A percentile compares a stretch with the other conserved stretches of the same genome.
Conservation (phyloP, 306 rosid genomes). For the Dryas alaskensis region DNA sequence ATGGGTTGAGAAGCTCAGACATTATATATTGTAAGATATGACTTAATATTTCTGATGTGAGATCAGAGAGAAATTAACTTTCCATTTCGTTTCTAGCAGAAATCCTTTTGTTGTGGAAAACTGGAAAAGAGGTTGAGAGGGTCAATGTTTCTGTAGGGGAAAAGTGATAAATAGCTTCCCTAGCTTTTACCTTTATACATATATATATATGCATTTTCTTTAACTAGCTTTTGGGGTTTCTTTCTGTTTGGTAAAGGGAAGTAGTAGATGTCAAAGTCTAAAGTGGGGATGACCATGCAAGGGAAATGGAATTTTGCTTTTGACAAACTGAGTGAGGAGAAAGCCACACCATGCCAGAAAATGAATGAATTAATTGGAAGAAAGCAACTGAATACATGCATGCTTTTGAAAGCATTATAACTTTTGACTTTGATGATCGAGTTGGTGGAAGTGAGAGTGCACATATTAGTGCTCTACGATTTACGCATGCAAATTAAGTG, state of each 20-base stretch:
- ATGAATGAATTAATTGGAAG: conserved; percentile 12
- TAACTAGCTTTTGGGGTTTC: conserved; percentile 29
- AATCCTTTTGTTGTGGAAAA: conserved; percentile 10
- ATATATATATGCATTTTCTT: conserved; percentile 13
- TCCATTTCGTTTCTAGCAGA: background rate
- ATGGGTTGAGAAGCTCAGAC: too few relatives aligned
- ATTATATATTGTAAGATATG: too few relatives aligned
- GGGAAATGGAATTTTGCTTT: conserved; percentile 27
- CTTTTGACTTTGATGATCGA: conserved; percentile 60
- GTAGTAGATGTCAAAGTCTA: conserved; percentile 33
- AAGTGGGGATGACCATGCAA: conserved; percentile 22
- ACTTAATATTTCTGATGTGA: too few relatives aligned
- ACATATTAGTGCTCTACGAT: conserved; percentile 35
- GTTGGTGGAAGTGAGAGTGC: conserved; percentile 52
- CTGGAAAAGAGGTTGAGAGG: conserved; percentile 3
- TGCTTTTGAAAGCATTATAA: conserved; percentile 42
- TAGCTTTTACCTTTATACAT: background rate
- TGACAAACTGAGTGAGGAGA: conserved; percentile 38
- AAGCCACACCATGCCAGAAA: conserved; percentile 37
- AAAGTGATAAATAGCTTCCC: background rate
- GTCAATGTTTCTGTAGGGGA: background rate
- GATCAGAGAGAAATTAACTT: too few relatives aligned
- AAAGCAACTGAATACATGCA: conserved; percentile 28
- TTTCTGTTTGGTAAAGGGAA: conserved; percentile 34
- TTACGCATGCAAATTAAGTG: conserved; percentile 30